Conservation (phyloP, 208 protist species). For the Leishmania martiniquensis region DNA sequence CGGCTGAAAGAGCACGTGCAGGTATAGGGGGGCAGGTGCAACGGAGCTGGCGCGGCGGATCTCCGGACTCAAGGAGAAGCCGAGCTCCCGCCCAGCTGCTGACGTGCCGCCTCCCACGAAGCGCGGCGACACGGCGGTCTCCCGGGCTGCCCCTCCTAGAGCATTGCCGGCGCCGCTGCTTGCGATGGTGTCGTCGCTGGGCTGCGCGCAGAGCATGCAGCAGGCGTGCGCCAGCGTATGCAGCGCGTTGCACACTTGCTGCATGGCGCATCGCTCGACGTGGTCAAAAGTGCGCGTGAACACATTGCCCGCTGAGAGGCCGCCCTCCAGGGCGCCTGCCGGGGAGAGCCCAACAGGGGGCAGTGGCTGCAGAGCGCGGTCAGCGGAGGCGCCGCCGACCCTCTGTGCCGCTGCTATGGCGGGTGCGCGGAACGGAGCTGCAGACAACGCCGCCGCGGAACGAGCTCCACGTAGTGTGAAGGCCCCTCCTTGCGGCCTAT, state of each 20-base stretch:
- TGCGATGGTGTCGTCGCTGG: background rate
- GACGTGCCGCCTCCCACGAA: background rate
- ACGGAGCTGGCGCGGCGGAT: background rate
- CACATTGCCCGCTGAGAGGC: constrained; percentile 32
- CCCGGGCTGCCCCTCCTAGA: constrained; percentile 4
- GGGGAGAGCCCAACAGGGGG: background rate
- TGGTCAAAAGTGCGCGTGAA: constrained; percentile 30
- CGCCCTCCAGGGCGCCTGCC: constrained; percentile 15
- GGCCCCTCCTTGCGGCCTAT: background rate
- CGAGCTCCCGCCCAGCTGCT: background rate
- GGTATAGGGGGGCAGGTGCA: constrained; percentile 8
- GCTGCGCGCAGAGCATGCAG: background rate
- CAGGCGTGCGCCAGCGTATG: no score
- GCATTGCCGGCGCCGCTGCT: background rate
- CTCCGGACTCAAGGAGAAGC: background rate
- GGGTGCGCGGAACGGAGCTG: background rate
- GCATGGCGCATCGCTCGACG: constrained; percentile 19
- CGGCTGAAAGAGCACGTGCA: constrained; percentile 37
- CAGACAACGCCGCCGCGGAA: background rate
- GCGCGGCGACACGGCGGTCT: background rate
- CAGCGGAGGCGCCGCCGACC: background rate
- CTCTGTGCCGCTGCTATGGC: background rate
- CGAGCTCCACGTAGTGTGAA: background rate
- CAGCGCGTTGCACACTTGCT: constrained; percentile 13
- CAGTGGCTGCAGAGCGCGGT: background rate